Percentiles rank a stretch among this genome's conserved stretches.
phyloP scores from a whole-genome alignment of 2,329 filamentous ascomycete genomes.

The Arthrinium phaeospermum region DNA sequence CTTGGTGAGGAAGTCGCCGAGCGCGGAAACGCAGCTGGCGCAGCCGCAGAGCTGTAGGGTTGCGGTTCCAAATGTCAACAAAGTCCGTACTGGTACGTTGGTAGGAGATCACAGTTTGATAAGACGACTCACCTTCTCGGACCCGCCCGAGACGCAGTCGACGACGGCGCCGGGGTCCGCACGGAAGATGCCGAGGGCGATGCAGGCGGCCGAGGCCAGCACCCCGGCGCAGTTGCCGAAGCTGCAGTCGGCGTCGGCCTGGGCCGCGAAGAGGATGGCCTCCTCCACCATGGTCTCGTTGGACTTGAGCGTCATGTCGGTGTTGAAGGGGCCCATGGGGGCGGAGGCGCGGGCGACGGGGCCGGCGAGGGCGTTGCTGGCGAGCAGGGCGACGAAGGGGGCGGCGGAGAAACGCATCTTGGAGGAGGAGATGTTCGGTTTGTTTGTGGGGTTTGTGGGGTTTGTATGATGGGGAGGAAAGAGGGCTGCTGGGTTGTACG shows the following conservation, averaged over 20 bases:
- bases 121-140: background rate
- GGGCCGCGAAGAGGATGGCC: background rate
- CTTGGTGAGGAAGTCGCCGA: background rate
- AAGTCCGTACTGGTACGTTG: too few species aligned
- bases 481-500: background rate
- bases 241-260: background rate
- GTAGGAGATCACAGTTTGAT: too few species aligned
- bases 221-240: background rate
- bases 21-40: background rate
- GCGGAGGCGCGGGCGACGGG: background rate
- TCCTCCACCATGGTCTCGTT: conserved; percentile 1
- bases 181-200: background rate
- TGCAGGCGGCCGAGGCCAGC: background rate
- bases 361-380: background rate
- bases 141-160: conserved; percentile 3
- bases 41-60: background rate
- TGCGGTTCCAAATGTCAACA: background rate
- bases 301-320: background rate
- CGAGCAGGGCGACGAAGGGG: background rate
- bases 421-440: background rate
- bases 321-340: background rate
- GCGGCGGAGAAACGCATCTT: conserved; percentile 12
- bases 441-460: background rate
- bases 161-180: background rate
- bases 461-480: background rate